Evolutionary conservation across 1,139 yeast genomes (phyloP), one percentile per base, ranked within the genome.

Genomic region (Hemisphaericaspora xylanilytica): DNA sequence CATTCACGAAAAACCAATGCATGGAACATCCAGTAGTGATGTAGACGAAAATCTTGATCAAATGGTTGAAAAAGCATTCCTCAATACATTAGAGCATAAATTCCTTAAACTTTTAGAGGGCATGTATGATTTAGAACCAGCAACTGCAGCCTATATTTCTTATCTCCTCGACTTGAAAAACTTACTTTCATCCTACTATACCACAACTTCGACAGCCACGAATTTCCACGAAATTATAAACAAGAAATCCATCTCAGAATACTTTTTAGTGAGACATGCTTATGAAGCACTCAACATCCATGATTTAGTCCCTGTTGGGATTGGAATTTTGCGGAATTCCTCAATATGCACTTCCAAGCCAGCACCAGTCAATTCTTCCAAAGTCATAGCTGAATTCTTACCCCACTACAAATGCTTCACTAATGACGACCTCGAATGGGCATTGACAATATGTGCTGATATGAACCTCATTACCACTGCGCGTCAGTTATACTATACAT

Each of bases 351-450:
- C 54, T 4, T 59, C 66, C 4, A 35, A 44, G 11, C 47, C 48
- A 24, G 47, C 63, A 0, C 35, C 36, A n/a, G 39, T 33, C 3
- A 39, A 50, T 30, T 52, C 79, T 21, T 65, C 73, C 45, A 67
- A 67, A 33, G 73, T 78, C 1, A 69, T 87, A 28, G 75, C 80
- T 3, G 80, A 79, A 38, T 70, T 75, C 39, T 63, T 87, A 27
- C 89, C 90, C 8, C 63, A 65, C 13, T 82, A 71, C 51, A 67
- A 78, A 29, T 79, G 80, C 51, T 63, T 71, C 36, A 75, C 81
- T 6, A 82, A 81, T 50, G 92, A 84, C 52, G 95, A 86, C 51
- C 69, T 84, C 46, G 94, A 85, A 55, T 85, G 95, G 94, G 78
- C 84, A 22, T 63, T 86, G 37, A 76, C 86, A 1, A 67, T 72